Evolutionary conservation across 768 basidiomycete species (phyloP).

Genomic region (Galerina sulciceps): DNA sequence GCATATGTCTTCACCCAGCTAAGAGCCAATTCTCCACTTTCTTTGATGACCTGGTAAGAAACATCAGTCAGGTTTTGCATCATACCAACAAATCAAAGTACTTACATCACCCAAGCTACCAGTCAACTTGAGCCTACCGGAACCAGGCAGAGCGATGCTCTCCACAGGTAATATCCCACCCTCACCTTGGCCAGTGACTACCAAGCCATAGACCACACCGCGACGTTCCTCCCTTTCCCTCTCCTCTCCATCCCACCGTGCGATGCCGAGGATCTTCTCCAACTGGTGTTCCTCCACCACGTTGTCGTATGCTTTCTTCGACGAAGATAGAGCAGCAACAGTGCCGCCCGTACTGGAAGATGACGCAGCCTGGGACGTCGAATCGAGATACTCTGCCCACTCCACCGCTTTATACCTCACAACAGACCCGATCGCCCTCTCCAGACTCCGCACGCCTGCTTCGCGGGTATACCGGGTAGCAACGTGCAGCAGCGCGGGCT

Average conservation of each 20-base stretch:
- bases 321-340: conserved; percentile 16
- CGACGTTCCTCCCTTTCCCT: conserved; percentile 71
- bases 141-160: conserved; percentile 77
- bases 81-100: conserved; percentile 7
- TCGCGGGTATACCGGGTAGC: conserved; percentile 86
- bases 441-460: conserved; percentile 90
- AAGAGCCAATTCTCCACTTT: conserved; percentile 87
- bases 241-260: conserved; percentile 82
- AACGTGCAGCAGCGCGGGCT: conserved; percentile 72
- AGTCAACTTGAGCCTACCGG: conserved; percentile 75
- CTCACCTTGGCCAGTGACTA: conserved; percentile 88
- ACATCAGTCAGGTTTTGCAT: background rate
- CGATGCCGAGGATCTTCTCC: conserved; percentile 83
- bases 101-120: conserved; percentile 82
- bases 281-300: conserved; percentile 71
- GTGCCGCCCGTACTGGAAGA: conserved; percentile 3
- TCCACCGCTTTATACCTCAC: conserved; percentile 93
- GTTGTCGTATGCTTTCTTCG: conserved; percentile 51
- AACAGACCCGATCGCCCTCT: conserved; percentile 86
- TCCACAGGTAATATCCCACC: conserved; percentile 88
- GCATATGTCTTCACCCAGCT: conserved; percentile 92
- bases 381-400: conserved; percentile 73
- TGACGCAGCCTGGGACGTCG: conserved; percentile 19
- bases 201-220: conserved; percentile 84
- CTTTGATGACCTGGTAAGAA: conserved; percentile 73